Evolutionary conservation across 495 filamentous ascomycete species (phyloP).

Genomic region (Aspergillus mulundensis): DNA sequence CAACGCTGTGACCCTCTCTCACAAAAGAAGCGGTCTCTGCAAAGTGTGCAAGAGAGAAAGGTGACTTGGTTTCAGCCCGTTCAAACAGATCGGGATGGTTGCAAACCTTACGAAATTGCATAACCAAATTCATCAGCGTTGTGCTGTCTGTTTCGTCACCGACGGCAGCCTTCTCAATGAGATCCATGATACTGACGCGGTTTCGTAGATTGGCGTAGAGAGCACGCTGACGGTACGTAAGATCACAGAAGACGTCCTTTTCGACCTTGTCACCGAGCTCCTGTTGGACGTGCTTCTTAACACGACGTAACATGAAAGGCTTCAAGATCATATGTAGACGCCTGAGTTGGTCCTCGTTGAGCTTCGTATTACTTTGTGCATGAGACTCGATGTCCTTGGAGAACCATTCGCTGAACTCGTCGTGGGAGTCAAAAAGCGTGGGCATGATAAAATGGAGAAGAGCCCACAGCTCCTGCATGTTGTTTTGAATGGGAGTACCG

Average conservation of each 20-base stretch:
- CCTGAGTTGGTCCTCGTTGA: slow-evolving; percentile 95
- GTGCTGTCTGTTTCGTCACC: slow-evolving; percentile 93
- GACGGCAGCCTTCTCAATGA: slow-evolving; percentile 93
- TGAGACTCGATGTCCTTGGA: slow-evolving; percentile 99
- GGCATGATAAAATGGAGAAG: slow-evolving; percentile 99
- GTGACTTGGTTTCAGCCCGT: slow-evolving; percentile 84
- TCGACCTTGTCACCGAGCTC: slow-evolving; percentile 99
- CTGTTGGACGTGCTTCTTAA: slow-evolving; percentile 99
- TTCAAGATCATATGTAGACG: slow-evolving; percentile 98
- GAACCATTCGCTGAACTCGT: slow-evolving; percentile 99
- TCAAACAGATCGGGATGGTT: slow-evolving; percentile 98
- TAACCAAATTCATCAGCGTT: slow-evolving; percentile 97
- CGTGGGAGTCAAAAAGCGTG: slow-evolving; percentile 94
- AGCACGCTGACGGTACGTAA: slow-evolving; percentile 96
- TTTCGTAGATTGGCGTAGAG: slow-evolving; percentile 87
- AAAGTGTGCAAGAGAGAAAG: slow-evolving; percentile 75
- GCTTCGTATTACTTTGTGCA: slow-evolving; percentile 95
- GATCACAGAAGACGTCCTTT: slow-evolving; percentile 89
- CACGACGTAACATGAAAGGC: slow-evolving; percentile 97
- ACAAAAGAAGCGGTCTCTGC: slow-evolving; percentile 94
- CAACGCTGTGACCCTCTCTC: slow-evolving; percentile 75
- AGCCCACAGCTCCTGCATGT: slow-evolving; percentile 99
- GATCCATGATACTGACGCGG: slow-evolving; percentile 97
- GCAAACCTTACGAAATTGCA: slow-evolving; percentile 99
- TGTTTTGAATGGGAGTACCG: slow-evolving; percentile 98